Conservation (phyloP, 2,329 filamentous ascomycete species). For the Ascosphaera acerosa region DNA sequence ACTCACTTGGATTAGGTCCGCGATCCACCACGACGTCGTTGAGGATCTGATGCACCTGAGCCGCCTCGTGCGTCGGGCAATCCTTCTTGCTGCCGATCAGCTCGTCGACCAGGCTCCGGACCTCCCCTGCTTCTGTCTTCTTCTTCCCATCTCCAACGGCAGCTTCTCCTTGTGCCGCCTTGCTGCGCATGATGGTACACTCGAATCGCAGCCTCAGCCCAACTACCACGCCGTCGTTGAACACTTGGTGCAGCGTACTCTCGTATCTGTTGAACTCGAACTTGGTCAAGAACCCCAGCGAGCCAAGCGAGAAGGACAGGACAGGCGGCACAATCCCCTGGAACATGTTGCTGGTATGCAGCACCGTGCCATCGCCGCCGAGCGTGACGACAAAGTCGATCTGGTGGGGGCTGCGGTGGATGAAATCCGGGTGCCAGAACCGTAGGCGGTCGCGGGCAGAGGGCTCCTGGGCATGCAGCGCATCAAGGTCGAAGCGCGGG, state of each 20-base stretch:
- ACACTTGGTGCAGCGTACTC: slow-evolving; percentile 41
- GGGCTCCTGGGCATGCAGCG: slow-evolving; percentile 37
- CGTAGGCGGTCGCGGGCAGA: slow-evolving; percentile 34
- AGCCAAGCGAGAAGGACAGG: slow-evolving; percentile 89
- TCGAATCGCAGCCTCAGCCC: slow-evolving; percentile 76
- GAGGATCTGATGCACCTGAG: slow-evolving; percentile 66
- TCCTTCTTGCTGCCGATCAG: slow-evolving; percentile 67
- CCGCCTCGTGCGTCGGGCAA: slow-evolving; percentile 60
- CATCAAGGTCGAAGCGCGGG: slow-evolving; percentile 45
- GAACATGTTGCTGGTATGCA: slow-evolving; percentile 68
- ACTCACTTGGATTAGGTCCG: slow-evolving; percentile 70
- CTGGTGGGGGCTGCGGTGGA: slow-evolving; percentile 24
- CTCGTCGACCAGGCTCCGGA: slow-evolving; percentile 62
- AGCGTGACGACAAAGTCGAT: slow-evolving; percentile 76
- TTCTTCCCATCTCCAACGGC: no score
- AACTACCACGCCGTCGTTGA: slow-evolving; percentile 37
- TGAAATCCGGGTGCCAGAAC: slow-evolving; percentile 67
- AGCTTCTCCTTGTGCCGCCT: slow-evolving; percentile 10
- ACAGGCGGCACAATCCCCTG: slow-evolving; percentile 76
- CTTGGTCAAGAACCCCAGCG: slow-evolving; percentile 78
- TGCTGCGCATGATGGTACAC: slow-evolving; percentile 63
- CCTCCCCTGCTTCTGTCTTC: slow-evolving; percentile 9
- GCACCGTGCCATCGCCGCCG: slow-evolving; percentile 76
- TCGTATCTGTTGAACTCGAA: slow-evolving; percentile 93
- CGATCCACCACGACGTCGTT: slow-evolving; percentile 95